phyloP scores from a whole-genome alignment of 2,329 filamentous ascomycete species.

The Dactylellina drechsleri region DNA sequence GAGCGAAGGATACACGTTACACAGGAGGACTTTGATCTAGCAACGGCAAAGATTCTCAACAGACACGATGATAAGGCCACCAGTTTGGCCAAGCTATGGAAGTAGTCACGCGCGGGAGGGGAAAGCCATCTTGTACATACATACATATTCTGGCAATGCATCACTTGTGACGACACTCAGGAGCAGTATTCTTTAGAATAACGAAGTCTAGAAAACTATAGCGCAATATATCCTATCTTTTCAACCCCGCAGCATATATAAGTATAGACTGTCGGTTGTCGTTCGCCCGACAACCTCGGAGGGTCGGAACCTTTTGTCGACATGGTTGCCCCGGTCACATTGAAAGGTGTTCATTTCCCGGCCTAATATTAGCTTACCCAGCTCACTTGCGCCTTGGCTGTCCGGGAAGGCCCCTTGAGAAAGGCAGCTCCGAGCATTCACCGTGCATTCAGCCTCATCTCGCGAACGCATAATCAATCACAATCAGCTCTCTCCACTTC shows the following conservation, averaged over 20 bases:
- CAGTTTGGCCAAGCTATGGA: conserved; percentile 86
- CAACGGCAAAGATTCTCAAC: conserved; percentile 98
- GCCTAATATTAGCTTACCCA: conserved; percentile 36
- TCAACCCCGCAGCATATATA: no score
- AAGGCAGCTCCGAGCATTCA: conserved; percentile 10
- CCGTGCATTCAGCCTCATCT: conserved; percentile 51
- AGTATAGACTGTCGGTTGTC: neutral
- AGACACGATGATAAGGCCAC: conserved; percentile 99
- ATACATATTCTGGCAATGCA: conserved; percentile 33
- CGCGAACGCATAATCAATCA: conserved; percentile 23
- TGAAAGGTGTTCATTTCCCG: conserved; percentile 49
- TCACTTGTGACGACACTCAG: neutral
- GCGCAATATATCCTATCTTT: no score
- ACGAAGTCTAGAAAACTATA: no score
- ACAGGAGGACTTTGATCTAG: conserved; percentile 98
- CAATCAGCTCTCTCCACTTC: conserved; percentile 29
- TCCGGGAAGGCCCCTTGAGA: conserved; percentile 33
- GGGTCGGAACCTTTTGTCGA: neutral
- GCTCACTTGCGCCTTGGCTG: conserved; percentile 48
- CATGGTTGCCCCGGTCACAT: conserved; percentile 6
- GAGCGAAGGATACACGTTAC: conserved; percentile 97
- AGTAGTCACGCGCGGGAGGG: conserved; percentile 65
- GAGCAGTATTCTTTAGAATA: no score
- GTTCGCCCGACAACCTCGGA: neutral
- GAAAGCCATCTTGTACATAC: conserved; percentile 43